Evolutionary conservation across 176 grass and related monocot genomes (phyloP), one percentile per base, ranked within the genome.

Genomic region (Metroxylon sagu): DNA sequence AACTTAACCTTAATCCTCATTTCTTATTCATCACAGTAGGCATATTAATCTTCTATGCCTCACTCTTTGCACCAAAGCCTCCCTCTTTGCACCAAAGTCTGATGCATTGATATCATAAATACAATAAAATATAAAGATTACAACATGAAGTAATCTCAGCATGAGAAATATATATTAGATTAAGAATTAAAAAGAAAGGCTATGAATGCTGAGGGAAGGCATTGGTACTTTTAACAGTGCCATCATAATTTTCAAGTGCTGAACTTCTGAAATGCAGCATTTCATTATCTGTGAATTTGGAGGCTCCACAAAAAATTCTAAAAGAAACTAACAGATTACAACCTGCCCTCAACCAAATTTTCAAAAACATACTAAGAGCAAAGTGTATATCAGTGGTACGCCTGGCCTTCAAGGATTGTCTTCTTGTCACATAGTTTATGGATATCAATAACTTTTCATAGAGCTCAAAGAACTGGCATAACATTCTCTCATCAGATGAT

Each of bases 391-490:
- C 64, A 64, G 48, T 25, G 23, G 12, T 60, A 48, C 73, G 57
- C 50, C 78, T 73, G 75, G 88, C 93, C 93, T 97, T 97, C 62
- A 91, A 76, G 18, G 93, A 91, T 67, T 97, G 87, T 57, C 87
- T 88, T 85, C 87, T 85, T 77, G 87, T 91, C 19, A 97, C 83
- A 78, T 91, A 97, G 75, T 97, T 91, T 49, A 84, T 71, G 67
- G 92, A 97, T 78, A 27, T 72, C 62, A 97, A 51, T 59, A 97
- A 74, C 73, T 67, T 88, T 69, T 70, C 85, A 68, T 97, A 97
- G 67, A 85, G 81, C 69, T 72, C 87, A 88, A 97, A n/a, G n/a
- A n/a, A n/a, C n/a, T n/a, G n/a, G n/a, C n/a, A n/a, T n/a, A 70
- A 57, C 56, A 82, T 7, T 83, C 4, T 51, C 23, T 16, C 12